Base-by-base conservation (phyloP, 108 stramenopile genomes). In the Aurantiochytrium sp. region DNA sequence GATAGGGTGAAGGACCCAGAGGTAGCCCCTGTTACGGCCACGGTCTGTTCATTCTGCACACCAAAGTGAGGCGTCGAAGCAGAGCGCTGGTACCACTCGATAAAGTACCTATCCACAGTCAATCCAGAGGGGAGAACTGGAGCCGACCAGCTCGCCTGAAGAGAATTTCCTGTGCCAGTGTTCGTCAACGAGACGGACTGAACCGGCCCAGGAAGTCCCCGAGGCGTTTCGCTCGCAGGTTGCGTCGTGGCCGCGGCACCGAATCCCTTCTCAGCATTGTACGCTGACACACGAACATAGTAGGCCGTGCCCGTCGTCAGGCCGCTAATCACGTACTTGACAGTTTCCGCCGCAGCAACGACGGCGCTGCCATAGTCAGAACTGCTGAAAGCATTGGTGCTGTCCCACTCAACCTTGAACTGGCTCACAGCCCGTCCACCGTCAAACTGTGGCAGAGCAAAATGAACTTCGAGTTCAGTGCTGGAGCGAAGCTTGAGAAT, bases 281-380 rank as follows among this genome's bases (percentile, higher is more conserved):
- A 96, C 19, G 96, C 93, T 58, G 91, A 95, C 8, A 97, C 95
- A 10, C 96, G 91, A 59, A 97, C 95, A 90, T 95, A 92, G 92
- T 95, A 96, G 45, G 91, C 88, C 58, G 59, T 44, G 18, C 96
- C 92, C 58, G 92, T 92, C 10, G 92, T 72, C 43, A 97, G 89
- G 6, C 91, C 88, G 19, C 89, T 72, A 42, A 94, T 89, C 43
- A 94, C 88, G 58, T 90, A 60, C 35, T 92, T 72, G 35, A 89
- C 90, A 89, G 93, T 92, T 8, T 10, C 12, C n/a, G 73, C 21
- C 21, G 73, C n/a, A 5, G 49, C 0, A 6, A 83, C 73, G 12
- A 83, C 73, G 44, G 44, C 44, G 73, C 51, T 53, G n/a, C 73
- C 73, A 83, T 51, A 47, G 28, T 83, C 28, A 5, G 49, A 12